These are phyloP conservation scores for Sclerotinia glacialis DNA, from an alignment of 2,329 filamentous ascomycete genomes.

Conservation along the genomic window DNA sequence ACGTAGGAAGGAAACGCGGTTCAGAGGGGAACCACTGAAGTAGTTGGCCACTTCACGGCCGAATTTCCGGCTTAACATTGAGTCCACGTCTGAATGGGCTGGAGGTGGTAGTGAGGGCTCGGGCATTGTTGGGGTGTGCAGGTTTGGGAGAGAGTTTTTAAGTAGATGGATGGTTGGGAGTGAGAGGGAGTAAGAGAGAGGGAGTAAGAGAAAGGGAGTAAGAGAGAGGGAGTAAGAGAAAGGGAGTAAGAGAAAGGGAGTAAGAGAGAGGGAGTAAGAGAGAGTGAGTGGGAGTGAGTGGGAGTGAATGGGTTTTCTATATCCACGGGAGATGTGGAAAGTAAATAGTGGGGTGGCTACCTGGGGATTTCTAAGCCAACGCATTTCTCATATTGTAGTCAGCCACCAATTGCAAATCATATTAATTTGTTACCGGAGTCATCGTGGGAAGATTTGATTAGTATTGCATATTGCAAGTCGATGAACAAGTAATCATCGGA, in stretches of 20 bases:
- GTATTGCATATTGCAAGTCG: neutral
- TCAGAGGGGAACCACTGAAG: constrained; percentile 75
- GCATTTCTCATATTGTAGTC: neutral
- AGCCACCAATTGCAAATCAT: neutral
- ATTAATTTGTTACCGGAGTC: neutral
- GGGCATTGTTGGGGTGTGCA: constrained; percentile 29
- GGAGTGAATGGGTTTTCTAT: too few species aligned
- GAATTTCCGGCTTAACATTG: constrained; percentile 72
- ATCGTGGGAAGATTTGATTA: neutral
- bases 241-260: too few species aligned
- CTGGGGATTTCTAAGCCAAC: constrained; percentile 16
- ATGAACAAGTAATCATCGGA: neutral
- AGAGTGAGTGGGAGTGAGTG: too few species aligned
- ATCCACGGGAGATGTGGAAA: neutral
- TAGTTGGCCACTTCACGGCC: constrained; percentile 80
- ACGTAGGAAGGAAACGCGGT: constrained; percentile 76
- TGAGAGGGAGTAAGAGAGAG: too few species aligned
- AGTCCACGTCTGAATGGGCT: constrained; percentile 37
- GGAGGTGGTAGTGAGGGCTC: constrained; percentile 38
- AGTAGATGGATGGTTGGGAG: neutral
- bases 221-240: too few species aligned
- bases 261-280: too few species aligned
- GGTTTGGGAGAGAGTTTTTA: neutral
- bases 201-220: too few species aligned
- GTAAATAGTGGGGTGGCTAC: constrained; percentile 12